Conservation (phyloP, 2,329 filamentous ascomycete genomes). For the Trichoderma sp. region DNA sequence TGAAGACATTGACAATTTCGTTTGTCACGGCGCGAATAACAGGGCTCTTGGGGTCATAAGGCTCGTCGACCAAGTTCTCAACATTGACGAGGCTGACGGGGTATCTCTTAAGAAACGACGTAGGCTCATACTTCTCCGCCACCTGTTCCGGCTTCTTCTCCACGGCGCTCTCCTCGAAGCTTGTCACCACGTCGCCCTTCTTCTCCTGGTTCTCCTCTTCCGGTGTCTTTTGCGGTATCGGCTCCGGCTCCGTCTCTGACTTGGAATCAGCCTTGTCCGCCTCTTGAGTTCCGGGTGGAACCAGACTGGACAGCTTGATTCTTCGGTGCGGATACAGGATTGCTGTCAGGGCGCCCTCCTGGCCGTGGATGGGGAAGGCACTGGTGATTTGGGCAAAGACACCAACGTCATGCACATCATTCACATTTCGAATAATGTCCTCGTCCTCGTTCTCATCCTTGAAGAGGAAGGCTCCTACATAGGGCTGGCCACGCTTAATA, state of each 20-base stretch:
- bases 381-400: conserved; percentile 98
- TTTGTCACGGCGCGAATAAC: conserved; percentile 90
- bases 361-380: conserved; percentile 86
- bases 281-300: conserved; percentile 64
- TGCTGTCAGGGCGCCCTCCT: conserved; percentile 82
- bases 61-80: conserved; percentile 86
- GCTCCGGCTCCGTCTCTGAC: conserved; percentile 55
- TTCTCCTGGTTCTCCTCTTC: conserved; percentile 64
- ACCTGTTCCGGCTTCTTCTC: conserved; percentile 57
- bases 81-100: conserved; percentile 94
- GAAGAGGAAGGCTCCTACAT: conserved; percentile 94
- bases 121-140: conserved; percentile 73
- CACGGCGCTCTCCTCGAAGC: conserved; percentile 82
- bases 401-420: conserved; percentile 93
- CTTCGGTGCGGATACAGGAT: conserved; percentile 95
- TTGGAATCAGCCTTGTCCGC: conserved; percentile 55
- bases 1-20: conserved; percentile 98
- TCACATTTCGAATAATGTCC: conserved; percentile 85
- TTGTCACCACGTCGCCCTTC: conserved; percentile 92
- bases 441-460: conserved; percentile 94
- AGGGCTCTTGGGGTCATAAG: conserved; percentile 85
- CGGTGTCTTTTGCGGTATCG: conserved; percentile 56
- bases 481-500: conserved; percentile 94
- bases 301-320: conserved; percentile 83
- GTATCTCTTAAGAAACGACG: conserved; percentile 87